Evolutionary conservation across 2,329 filamentous ascomycete species (phyloP).

Genomic region (Fusarium armeniacum): DNA sequence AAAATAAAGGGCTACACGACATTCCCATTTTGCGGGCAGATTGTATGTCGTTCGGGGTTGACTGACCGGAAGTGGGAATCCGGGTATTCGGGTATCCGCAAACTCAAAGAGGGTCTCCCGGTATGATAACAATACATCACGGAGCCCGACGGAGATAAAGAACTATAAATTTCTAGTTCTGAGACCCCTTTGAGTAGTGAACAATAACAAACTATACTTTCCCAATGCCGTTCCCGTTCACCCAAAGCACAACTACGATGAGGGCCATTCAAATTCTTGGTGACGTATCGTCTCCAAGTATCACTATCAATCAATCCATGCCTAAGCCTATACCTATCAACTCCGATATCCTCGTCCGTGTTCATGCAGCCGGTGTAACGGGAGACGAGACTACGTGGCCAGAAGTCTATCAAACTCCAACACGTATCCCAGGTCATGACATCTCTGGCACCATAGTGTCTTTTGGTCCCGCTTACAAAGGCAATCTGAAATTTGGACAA

Average conservation of each 20-base stretch:
- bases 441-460: slow-evolving; percentile 53
- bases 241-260: slow-evolving; percentile 43
- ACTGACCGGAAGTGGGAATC: neutral
- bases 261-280: slow-evolving; percentile 54
- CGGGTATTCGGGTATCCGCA: slow-evolving; percentile 17
- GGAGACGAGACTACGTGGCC: slow-evolving; percentile 55
- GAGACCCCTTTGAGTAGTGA: neutral
- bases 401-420: slow-evolving; percentile 50
- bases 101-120: neutral
- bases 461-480: slow-evolving; percentile 31
- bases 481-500: neutral
- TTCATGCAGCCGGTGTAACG: slow-evolving; percentile 54
- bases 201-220: neutral
- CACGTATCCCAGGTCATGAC: slow-evolving; percentile 55
- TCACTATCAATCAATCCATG: slow-evolving; percentile 34
- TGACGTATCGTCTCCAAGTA: slow-evolving; percentile 31
- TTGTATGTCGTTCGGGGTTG: neutral
- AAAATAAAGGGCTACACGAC: accelerated
- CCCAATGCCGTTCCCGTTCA: too few species aligned
- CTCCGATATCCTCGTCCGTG: slow-evolving; percentile 50
- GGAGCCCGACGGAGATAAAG: neutral
- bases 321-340: slow-evolving; percentile 35
- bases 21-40: neutral
- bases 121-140: neutral
- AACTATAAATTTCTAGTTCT: too few species aligned